Base-by-base conservation (phyloP, 441 rosid genomes). In the Breynia disticha region DNA sequence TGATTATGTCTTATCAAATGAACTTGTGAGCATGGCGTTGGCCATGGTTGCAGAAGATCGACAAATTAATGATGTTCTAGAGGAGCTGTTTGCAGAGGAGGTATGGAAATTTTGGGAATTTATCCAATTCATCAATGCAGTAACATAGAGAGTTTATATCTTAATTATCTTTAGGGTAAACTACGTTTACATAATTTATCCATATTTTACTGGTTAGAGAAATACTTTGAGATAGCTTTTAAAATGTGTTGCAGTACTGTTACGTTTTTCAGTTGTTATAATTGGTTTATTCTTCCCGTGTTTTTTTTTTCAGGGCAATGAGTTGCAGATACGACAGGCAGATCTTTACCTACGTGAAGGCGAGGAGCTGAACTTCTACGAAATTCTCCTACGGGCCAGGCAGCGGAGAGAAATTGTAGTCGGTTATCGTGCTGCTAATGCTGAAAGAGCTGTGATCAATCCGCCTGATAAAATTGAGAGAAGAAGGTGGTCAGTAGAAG, bases 41-140 rank as follows among this genome's bases (percentile, higher is more conserved):
- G 93, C 93, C 52, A 81, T 84, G 87, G 91, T 84, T 60, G 84
- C 93, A 5, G 93, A 84, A 71, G 87, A 84, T 64, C 81, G 76
- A 45, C 87, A 84, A 69, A 81, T 84, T 63, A 81, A 84, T 57
- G 65, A 74, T 48, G 84, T 81, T 32, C 62, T 81, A 61, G 87
- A 84, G 64, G 91, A 84, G 76, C 82, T 84, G 20, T 81, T 81
- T 11, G 82, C 86, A 0, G 93, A 84, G 65, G 93, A 84, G 93
- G 93, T 81, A 79, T 14, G 32, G 32, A 24, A 7, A 2, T 24
- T 24, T 24, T 24, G 7, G 32, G 7, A 24, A n/a, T n/a, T 24
- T 24, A 24, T 3, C 32, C 32, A 3, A 24, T 24, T 7, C 32
- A 24, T 24, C 32, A 2, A 24, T 24, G 32, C 4, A 24, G 7